These are phyloP conservation scores for Hypoxylon lenormandii DNA, from an alignment of 495 filamentous ascomycete genomes.

Conservation along the genomic window DNA sequence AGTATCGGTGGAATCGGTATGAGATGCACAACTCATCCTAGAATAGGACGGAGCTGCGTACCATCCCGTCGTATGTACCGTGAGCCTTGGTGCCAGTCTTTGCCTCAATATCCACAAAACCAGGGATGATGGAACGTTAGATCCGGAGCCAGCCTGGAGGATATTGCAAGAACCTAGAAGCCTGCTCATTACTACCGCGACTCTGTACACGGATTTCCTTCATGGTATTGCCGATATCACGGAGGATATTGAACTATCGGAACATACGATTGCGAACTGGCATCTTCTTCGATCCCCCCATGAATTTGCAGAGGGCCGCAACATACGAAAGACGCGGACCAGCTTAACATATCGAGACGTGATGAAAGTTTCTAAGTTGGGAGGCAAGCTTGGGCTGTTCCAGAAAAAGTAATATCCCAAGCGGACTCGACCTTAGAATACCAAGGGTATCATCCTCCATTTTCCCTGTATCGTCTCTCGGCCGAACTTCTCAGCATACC, in stretches of 20 bases:
- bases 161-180: slow-evolving; percentile 90
- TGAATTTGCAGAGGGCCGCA: slow-evolving; percentile 68
- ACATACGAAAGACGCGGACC: slow-evolving; percentile 73
- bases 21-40: slow-evolving; percentile 36
- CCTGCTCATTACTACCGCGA: slow-evolving; percentile 76
- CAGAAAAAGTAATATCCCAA: slow-evolving; percentile 53
- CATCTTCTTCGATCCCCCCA: slow-evolving; percentile 72
- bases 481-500: slow-evolving; percentile 87
- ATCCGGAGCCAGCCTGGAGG: slow-evolving; percentile 67
- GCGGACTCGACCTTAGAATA: slow-evolving; percentile 66
- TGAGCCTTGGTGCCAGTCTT: slow-evolving; percentile 81
- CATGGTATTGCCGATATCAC: slow-evolving; percentile 78
- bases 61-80: slow-evolving; percentile 85
- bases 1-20: slow-evolving; percentile 4
- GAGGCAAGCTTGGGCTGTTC: slow-evolving; percentile 72
- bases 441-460: slow-evolving; percentile 85
- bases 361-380: slow-evolving; percentile 81
- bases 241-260: slow-evolving; percentile 70
- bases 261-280: slow-evolving; percentile 84
- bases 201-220: slow-evolving; percentile 77
- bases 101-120: slow-evolving; percentile 83
- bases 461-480: slow-evolving; percentile 70
- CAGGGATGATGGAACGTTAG: slow-evolving; percentile 62
- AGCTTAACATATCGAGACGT: slow-evolving; percentile 97
- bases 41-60: slow-evolving; percentile 82